A percentile compares a stretch with the other conserved stretches of the same genome.
Evolutionary conservation across 441 rosid species (phyloP).

Genomic region (Populus hybrid): DNA sequence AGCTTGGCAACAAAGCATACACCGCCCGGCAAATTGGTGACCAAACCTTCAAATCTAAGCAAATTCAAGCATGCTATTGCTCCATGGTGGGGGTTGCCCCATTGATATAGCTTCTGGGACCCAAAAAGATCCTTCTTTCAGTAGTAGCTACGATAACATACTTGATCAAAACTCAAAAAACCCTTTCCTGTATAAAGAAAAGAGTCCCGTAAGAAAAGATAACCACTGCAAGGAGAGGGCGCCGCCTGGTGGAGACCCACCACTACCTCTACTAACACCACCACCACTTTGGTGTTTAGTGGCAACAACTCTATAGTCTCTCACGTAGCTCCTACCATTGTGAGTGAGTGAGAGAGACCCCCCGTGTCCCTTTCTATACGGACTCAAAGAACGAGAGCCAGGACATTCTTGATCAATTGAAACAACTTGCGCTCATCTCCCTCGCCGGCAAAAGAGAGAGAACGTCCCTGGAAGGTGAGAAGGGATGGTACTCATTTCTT

Average conservation of each 20-base stretch:
- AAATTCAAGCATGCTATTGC: neutral
- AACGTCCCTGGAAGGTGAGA: neutral
- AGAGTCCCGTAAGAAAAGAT: neutral
- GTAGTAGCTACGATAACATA: neutral
- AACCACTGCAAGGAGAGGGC: neutral
- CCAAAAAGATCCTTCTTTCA: neutral
- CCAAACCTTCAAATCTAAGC: conserved; percentile 17
- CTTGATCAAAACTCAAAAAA: neutral
- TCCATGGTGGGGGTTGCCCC: too few species aligned
- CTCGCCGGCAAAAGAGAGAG: neutral
- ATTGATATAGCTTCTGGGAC: neutral
- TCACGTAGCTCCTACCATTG: neutral
- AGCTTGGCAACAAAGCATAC: neutral
- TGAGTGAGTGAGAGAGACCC: neutral
- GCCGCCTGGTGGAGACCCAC: conserved; percentile 44
- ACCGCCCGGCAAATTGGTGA: conserved; percentile 14
- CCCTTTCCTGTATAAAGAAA: neutral
- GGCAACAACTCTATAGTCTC: neutral
- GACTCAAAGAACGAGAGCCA: neutral
- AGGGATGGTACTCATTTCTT: neutral
- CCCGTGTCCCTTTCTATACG: neutral
- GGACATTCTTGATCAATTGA: neutral
- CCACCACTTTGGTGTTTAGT: conserved; percentile 13
- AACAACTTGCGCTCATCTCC: neutral
- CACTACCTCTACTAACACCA: conserved; percentile 6